Evolutionary conservation across 176 grass and related monocot species (phyloP).

Genomic region (Poa pratensis): DNA sequence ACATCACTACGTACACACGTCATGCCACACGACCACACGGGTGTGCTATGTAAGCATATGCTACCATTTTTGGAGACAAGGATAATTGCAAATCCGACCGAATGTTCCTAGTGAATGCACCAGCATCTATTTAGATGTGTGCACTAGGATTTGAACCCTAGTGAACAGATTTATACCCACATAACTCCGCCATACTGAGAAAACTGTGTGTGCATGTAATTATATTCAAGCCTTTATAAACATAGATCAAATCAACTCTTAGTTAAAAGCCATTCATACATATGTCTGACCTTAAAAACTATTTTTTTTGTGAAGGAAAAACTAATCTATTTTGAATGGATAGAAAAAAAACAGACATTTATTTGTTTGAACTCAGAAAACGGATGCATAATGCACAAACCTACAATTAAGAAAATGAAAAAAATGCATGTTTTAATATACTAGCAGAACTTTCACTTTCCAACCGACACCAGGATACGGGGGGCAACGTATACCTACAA

Average conservation of each 20-base stretch:
- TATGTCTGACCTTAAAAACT: background rate
- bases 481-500: conserved; percentile 40
- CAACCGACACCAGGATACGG: conserved; percentile 43
- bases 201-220: background rate
- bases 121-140: background rate
- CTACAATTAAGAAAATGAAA: background rate
- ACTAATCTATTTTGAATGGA: background rate
- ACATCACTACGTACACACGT: background rate
- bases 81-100: background rate
- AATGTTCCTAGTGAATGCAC: background rate
- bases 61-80: background rate
- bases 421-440: background rate
- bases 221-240: background rate
- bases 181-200: background rate
- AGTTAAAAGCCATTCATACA: background rate
- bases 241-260: background rate
- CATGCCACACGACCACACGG: background rate
- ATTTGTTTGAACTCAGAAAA: background rate
- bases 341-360: background rate
- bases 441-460: conserved; percentile 7
- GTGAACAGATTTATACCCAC: background rate
- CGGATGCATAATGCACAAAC: background rate
- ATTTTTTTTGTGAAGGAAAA: no score
- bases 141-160: background rate
- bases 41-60: background rate